Evolutionary conservation across 176 grass and related monocot species (phyloP), one percentile per base, ranked within the genome.

Genomic region (Phyllostachys edulis): DNA sequence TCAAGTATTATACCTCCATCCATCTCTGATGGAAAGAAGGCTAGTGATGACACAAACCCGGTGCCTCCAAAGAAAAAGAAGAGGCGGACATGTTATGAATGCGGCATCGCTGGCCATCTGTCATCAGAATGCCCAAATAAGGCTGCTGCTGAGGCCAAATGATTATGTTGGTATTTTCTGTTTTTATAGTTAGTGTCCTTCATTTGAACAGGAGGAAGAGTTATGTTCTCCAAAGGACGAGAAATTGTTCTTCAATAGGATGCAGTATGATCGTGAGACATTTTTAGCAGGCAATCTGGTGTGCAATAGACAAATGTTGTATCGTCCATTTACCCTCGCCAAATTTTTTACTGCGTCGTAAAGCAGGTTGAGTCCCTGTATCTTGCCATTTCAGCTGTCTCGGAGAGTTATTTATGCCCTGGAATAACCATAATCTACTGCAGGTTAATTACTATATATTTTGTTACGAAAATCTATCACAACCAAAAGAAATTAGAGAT

Each of bases 41-140:
- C 9, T 2, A 24, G 5, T 17, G 76, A 84, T 1, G 41, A 82
- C 45, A 57, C 83, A 74, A 71, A 74, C 61, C 37, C 86, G 54
- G 92, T 23, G 2, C 52, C 66, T 87, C 73, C 89, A 24, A 89
- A 87, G 77, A 88, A 83, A 80, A 93, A 98, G 89, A 98, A 95
- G 73, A 91, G 91, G 49, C 42, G 93, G 76, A 95, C 92, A 63
- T 98, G 96, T 49, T 93, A 93, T 40, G 87, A 85, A 63, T 98
- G 96, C 0, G 93, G 93, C 36, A 88, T 90, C 15, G 82, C 96
- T 1, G 96, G 91, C 16, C 96, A 91, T 81, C 89, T 98, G 57
- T 92, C 96, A 0, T 92, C 95, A 18, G 88, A 91, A n/a, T 97
- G 95, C 70, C 92, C 92, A 23, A 90, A 89, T 70, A 94, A 90